Evolutionary conservation across 2,329 filamentous ascomycete species (phyloP).

Genomic region (Botryotinia globosa): DNA sequence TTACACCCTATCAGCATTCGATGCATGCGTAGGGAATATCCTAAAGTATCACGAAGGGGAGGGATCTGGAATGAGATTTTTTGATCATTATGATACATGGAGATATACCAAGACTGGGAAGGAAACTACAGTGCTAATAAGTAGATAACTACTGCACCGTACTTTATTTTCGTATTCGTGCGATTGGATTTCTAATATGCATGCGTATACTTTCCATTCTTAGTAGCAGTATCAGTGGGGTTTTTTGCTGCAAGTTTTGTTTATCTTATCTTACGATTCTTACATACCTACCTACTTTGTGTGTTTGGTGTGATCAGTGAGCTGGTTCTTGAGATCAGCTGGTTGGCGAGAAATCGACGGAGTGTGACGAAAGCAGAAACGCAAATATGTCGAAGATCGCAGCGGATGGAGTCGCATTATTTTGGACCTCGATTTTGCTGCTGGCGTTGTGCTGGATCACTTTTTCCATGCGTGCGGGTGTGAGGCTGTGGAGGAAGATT

Average conservation of each 20-base stretch:
- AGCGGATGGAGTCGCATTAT: constrained; percentile 33
- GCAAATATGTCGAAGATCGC: constrained; percentile 31
- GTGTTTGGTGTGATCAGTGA: background rate
- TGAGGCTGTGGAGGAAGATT: constrained; percentile 34
- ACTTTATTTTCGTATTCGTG: background rate
- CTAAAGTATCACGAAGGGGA: background rate
- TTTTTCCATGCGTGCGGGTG: constrained; percentile 28
- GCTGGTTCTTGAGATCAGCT: background rate
- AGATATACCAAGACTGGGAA: background rate
- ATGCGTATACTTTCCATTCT: background rate
- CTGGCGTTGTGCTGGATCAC: constrained; percentile 32
- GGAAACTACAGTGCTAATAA: background rate
- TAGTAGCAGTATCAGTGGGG: background rate
- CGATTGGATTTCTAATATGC: background rate
- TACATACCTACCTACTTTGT: background rate
- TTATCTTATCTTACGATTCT: background rate
- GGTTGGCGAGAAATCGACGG: background rate
- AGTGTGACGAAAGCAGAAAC: background rate
- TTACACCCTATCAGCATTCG: background rate
- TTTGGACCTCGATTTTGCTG: constrained; percentile 33
- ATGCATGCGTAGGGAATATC: background rate
- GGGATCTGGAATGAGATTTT: background rate
- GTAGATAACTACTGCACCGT: too few species aligned
- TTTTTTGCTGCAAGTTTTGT: background rate
- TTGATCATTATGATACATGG: background rate